Evolutionary conservation across 208 protist species (phyloP).

Genomic region (Cochliopodium minus): DNA sequence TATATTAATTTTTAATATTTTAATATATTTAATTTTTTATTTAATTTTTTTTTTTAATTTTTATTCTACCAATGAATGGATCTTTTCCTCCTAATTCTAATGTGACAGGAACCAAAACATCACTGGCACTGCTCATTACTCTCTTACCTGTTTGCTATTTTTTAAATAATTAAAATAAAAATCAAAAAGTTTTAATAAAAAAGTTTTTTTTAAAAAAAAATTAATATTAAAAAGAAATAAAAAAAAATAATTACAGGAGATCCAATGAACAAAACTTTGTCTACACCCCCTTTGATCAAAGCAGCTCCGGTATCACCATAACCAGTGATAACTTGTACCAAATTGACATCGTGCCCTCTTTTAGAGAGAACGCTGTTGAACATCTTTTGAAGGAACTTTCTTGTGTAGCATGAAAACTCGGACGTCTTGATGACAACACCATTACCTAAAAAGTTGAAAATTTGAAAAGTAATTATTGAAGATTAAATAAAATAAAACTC

Average conservation of each 20-base stretch:
- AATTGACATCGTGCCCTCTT: constrained; percentile 60
- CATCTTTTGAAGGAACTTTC: constrained; percentile 67
- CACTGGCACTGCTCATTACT: constrained; percentile 62
- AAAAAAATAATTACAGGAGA: constrained; percentile 38
- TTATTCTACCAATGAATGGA: constrained; percentile 62
- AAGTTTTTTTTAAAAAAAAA: too few relatives aligned
- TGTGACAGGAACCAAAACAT: constrained; percentile 67
- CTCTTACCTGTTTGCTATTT: constrained; percentile 66
- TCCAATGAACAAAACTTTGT: constrained; percentile 72
- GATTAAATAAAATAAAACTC: too few relatives aligned
- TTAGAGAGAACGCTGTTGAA: constrained; percentile 55
- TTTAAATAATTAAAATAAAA: too few relatives aligned
- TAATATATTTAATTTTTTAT: too few relatives aligned
- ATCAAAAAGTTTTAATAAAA: too few relatives aligned
- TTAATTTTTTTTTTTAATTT: too few relatives aligned
- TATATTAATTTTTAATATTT: too few relatives aligned
- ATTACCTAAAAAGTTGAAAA: too few relatives aligned
- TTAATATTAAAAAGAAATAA: too few relatives aligned
- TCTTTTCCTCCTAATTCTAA: constrained; percentile 84
- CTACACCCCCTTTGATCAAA: constrained; percentile 49
- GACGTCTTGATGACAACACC: constrained; percentile 46
- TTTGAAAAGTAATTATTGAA: too few relatives aligned
- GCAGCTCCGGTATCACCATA: constrained; percentile 67
- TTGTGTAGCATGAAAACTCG: constrained; percentile 70
- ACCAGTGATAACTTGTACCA: constrained; percentile 70